Evolutionary conservation across 2,329 filamentous ascomycete species (phyloP), one percentile per base, ranked within the genome.

Genomic region (Ascomycota sp.): DNA sequence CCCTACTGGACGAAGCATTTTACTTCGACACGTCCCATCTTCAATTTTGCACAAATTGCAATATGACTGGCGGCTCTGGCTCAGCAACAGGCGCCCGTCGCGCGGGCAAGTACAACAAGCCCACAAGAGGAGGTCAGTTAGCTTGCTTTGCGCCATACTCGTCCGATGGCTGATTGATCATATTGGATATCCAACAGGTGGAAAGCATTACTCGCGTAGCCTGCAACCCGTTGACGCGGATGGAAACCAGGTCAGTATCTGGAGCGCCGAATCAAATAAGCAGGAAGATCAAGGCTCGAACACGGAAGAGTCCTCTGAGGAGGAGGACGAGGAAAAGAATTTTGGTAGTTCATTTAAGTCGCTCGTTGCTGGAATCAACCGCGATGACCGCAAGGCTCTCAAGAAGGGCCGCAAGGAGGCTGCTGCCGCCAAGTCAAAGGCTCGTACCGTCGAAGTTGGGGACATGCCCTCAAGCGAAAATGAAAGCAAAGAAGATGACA

Each of bases 91-190:
- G 51, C 31, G 53, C 75, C 39, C 68, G 82, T 43, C 78, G 85
- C 49, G 83, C 78, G 45, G 82, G 85, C 56, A 95, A 95, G 59
- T 93, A 86, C 55, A 79, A 73, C 61, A 95, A 94, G 63, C 82
- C 77, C 41, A 83, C 81, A 43, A 69, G 86, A 57, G 86, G 86
- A 65, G 85, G 86, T 86, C 12, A 22, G 30, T n/a, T 9, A 30
- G 5, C 8, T 17, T n/a, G 20, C 24, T 20, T 13, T 17, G 15
- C 15, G 15, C 15, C 15, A 17, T 17, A 3, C 15, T 17, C 15
- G 1, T 3, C 25, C 13, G 12, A 6, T n/a, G 12, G 17, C 17
- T 28, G 8, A 25, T 13, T 15, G 11, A 9, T 11, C 20, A 8
- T 5, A 10, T 28, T 10, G 20, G 7, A 21, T 26, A n/a, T 20